A percentile compares a stretch with the other conserved stretches of the same genome.
Conservation (phyloP, 2,329 filamentous ascomycete genomes). For the Hypoxylon sp. region DNA sequence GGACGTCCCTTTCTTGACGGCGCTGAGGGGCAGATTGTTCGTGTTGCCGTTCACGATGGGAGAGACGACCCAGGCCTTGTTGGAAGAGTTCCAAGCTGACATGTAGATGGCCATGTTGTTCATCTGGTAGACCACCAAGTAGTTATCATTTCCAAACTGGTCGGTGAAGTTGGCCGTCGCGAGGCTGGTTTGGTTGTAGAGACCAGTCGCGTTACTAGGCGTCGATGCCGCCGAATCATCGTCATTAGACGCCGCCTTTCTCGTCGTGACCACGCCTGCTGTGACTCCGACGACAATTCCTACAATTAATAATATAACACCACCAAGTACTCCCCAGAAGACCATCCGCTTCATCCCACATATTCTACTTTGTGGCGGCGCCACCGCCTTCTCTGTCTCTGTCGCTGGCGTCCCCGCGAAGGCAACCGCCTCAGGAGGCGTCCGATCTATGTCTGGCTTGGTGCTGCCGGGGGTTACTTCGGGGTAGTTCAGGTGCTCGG, state of each 20-base stretch:
- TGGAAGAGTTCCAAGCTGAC: conserved; percentile 42
- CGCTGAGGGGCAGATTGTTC: conserved; percentile 29
- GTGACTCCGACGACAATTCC: conserved; percentile 25
- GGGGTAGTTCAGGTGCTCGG: conserved; percentile 18
- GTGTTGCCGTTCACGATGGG: conserved; percentile 39
- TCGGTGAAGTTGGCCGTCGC: conserved; percentile 44
- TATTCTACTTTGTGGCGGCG: conserved; percentile 21
- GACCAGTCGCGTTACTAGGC: conserved; percentile 1
- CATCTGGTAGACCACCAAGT: conserved; percentile 41
- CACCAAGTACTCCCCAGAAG: conserved; percentile 23
- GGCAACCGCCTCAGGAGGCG: conserved; percentile 15
- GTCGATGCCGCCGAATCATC: background rate
- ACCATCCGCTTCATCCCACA: conserved; percentile 30
- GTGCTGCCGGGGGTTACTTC: conserved; percentile 16
- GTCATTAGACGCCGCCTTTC: background rate
- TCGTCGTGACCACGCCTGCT: conserved; percentile 24
- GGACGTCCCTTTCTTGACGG: conserved; percentile 30
- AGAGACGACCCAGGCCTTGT: conserved; percentile 39
- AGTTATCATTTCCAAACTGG: conserved; percentile 38
- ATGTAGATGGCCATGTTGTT: conserved; percentile 40
- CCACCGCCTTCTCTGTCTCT: conserved; percentile 1
- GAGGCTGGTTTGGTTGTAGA: conserved; percentile 33
- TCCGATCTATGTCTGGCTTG: conserved; percentile 22
- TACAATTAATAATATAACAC: conserved; percentile 18
- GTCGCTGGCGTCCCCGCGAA: background rate